Evolutionary conservation across 2,329 filamentous ascomycete species (phyloP), one percentile per base, ranked within the genome.

Genomic region (Neofusicoccum parvum): DNA sequence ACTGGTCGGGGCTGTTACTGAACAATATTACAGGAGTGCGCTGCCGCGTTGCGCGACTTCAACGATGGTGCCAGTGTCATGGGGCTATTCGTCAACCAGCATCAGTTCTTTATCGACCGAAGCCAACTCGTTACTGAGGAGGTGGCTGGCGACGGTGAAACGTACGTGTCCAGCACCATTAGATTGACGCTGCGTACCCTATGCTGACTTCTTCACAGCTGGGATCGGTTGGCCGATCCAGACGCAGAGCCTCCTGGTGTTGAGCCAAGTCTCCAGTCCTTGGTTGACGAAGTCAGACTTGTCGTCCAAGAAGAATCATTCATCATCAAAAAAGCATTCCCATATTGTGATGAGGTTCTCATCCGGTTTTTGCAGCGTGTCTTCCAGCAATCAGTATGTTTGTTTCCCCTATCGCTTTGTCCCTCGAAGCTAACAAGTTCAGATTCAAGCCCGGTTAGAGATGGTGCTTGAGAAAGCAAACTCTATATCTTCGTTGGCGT

Each of bases 61-160:
- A 97, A 94, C 76, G 93, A 95, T 62, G 95, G 95, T 60, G 89
- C 92, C 65, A 98, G 94, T 75, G 95, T 98, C 67, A 96, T 97
- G 78, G 94, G 92, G 14, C 85, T 94, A 11, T 99, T 98, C 77
- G 94, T 99, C 74, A 99, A 99, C 75, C 95, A 99, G 77, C 96
- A 99, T 79, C 93, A 97, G 74, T 99, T 99, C 84, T 99, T 99
- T 80, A 97, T 99, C 74, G 95, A 98, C 75, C 86, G 94, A 32
- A 95, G 93, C 70, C 94, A 98, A 76, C 83, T 99, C 65, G 90
- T 97, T 58, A 91, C 90, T 0, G 94, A 97, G 72, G 94, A 97
- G 75, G 87, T 96, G 15, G 86, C 85, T 2, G 86, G 87, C 12
- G 92, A 95, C 71, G 86, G 81, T n/a, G 84, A 87, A 56, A 85